These are phyloP conservation scores for Staphylotrichum longicolle DNA, from an alignment of 495 filamentous ascomycete genomes.

Conservation along the genomic window DNA sequence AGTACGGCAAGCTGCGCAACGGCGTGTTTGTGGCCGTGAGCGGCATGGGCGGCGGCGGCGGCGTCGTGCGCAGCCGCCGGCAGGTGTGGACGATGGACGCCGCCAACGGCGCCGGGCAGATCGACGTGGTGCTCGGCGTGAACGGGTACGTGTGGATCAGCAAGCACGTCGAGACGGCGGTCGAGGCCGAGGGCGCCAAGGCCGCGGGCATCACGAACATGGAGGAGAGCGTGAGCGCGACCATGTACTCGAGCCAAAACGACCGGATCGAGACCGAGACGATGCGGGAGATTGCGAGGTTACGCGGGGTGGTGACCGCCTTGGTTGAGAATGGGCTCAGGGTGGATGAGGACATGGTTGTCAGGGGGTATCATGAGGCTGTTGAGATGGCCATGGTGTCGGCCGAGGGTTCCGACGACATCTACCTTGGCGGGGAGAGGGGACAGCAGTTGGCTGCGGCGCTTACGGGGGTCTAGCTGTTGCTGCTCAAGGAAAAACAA, in stretches of 20 bases:
- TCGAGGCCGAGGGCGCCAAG: slow-evolving; percentile 43
- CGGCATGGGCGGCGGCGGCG: slow-evolving; percentile 76
- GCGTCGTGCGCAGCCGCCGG: slow-evolving; percentile 73
- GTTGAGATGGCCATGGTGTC: slow-evolving; percentile 65
- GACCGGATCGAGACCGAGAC: slow-evolving; percentile 72
- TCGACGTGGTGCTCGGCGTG: slow-evolving; percentile 87
- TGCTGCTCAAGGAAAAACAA: background rate
- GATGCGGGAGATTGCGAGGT: slow-evolving; percentile 80
- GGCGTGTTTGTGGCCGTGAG: slow-evolving; percentile 80
- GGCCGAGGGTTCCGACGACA: slow-evolving; percentile 47
- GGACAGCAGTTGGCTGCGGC: slow-evolving; percentile 64
- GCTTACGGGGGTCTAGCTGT: slow-evolving; percentile 40
- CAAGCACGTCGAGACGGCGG: slow-evolving; percentile 63
- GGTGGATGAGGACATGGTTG: slow-evolving; percentile 91
- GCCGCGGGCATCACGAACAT: slow-evolving; percentile 65
- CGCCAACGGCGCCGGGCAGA: slow-evolving; percentile 62
- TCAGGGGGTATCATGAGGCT: slow-evolving; percentile 73
- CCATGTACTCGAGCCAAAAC: slow-evolving; percentile 87
- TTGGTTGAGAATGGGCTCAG: slow-evolving; percentile 75
- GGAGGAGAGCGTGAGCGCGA: slow-evolving; percentile 69
- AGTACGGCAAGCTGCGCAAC: slow-evolving; percentile 93
- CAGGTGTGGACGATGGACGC: slow-evolving; percentile 83
- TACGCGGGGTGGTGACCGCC: slow-evolving; percentile 74
- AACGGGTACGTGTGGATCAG: slow-evolving; percentile 96
- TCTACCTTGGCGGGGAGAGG: slow-evolving; percentile 71